These are phyloP conservation scores for Dendrobium huoshanense DNA, from an alignment of 106 monocot species.

Conservation along the genomic window DNA sequence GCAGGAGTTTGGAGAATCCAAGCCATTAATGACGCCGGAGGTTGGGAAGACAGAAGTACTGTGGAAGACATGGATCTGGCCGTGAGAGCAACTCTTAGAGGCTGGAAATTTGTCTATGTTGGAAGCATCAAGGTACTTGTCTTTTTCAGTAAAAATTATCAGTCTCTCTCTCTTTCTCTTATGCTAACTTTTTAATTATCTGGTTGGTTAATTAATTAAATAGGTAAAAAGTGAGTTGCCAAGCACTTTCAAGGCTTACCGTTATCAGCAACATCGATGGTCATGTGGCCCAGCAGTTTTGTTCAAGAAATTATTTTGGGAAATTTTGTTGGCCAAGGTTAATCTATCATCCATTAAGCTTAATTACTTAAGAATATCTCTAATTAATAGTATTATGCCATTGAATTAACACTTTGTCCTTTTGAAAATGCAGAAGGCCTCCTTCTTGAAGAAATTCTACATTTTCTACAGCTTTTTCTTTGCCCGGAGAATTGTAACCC, in stretches of 20 bases:
- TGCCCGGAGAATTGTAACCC: constrained; percentile 58
- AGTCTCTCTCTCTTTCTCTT: no score
- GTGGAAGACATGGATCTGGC: constrained; percentile 59
- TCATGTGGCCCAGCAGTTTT: constrained; percentile 65
- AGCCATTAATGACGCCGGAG: constrained; percentile 37
- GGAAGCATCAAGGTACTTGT: constrained; percentile 28
- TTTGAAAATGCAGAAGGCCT: constrained; percentile 30
- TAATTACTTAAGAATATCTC: no score
- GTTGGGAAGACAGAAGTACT: constrained; percentile 44
- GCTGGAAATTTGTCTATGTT: constrained; percentile 43
- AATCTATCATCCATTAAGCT: background rate
- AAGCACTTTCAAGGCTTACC: constrained; percentile 52
- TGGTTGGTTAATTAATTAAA: background rate
- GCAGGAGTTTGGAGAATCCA: constrained; percentile 44
- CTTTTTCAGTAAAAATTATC: no score
- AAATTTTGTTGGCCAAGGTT: constrained; percentile 55
- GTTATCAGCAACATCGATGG: constrained; percentile 56
- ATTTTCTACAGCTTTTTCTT: constrained; percentile 64
- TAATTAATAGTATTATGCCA: no score
- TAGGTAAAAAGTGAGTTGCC: constrained; percentile 53
- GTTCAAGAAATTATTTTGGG: constrained; percentile 63
- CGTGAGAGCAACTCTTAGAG: constrained; percentile 29
- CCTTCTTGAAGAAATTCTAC: constrained; percentile 54
- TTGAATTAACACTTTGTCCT: background rate
- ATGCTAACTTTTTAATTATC: no score